Percentiles rank a stretch among this genome's conserved stretches.
Conservation (phyloP, 805 yeast genomes). For the Kodamaea restingae region DNA sequence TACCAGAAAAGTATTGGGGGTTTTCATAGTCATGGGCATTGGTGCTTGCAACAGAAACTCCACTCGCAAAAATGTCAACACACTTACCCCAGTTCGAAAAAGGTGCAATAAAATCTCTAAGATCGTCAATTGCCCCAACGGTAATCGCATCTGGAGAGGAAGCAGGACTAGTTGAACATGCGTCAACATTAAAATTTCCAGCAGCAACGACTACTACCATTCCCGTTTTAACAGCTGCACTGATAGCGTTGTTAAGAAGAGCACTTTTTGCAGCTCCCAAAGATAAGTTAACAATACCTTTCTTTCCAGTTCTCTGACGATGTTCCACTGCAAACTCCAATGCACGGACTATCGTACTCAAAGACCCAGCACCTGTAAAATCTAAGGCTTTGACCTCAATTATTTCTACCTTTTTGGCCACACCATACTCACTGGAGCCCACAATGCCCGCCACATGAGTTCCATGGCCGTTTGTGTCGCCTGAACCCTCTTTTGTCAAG, state of each 20-base stretch:
- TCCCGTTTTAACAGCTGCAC: conserved; percentile 71
- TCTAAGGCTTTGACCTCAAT: conserved; percentile 76
- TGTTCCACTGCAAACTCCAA: conserved; percentile 67
- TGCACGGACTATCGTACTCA: conserved; percentile 62
- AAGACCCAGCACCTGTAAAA: conserved; percentile 62
- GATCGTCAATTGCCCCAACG: conserved; percentile 86
- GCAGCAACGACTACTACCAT: conserved; percentile 77
- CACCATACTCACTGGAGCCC: conserved; percentile 78
- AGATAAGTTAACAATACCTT: conserved; percentile 73
- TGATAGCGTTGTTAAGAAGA: conserved; percentile 69
- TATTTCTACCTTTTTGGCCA: conserved; percentile 60
- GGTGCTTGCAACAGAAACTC: conserved; percentile 62
- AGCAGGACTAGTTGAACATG: conserved; percentile 85
- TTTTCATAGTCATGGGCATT: conserved; percentile 26
- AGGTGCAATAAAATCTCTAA: conserved; percentile 61
- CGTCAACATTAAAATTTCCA: conserved; percentile 75
- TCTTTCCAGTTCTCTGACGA: conserved; percentile 26
- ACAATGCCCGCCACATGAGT: conserved; percentile 90
- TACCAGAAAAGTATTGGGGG: conserved; percentile 53
- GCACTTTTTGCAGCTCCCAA: conserved; percentile 69
- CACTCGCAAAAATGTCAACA: conserved; percentile 82
- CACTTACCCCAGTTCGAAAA: conserved; percentile 95
- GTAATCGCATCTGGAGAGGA: conserved; percentile 68
- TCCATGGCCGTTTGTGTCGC: conserved; percentile 84
- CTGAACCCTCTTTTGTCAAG: conserved; percentile 56